Percentiles rank a stretch among this genome's conserved stretches.
These are phyloP conservation scores for Saksenaea vasiformis DNA, from an alignment of 371 early-diverging fungal genomes.

Conservation along the genomic window DNA sequence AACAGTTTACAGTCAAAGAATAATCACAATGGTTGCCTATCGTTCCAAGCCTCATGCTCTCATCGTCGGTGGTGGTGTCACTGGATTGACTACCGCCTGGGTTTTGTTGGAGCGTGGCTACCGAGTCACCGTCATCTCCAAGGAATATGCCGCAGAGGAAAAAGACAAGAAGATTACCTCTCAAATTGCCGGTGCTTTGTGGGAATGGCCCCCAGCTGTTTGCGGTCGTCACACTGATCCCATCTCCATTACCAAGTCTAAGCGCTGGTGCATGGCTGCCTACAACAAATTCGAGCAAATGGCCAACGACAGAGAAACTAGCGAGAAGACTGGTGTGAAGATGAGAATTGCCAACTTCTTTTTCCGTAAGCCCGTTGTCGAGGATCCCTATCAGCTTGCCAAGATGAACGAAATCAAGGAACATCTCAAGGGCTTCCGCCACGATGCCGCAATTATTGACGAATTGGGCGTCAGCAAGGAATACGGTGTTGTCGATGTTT, in stretches of 20 bases:
- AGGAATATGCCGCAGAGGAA: neutral
- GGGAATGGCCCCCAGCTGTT: conserved; percentile 4
- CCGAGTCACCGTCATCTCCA: neutral
- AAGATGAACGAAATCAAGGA: conserved; percentile 5
- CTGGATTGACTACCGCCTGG: neutral
- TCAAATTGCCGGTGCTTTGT: conserved; percentile 3
- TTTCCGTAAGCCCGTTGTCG: neutral
- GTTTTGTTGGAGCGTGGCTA: neutral
- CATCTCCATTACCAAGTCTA: neutral
- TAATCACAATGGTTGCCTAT: conserved; percentile 2
- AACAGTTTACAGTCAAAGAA: neutral
- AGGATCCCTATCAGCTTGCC: neutral
- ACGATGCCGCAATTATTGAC: neutral
- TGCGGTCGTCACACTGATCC: conserved; percentile 5
- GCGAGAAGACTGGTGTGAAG: neutral
- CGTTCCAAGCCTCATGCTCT: conserved; percentile 4
- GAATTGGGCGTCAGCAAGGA: neutral
- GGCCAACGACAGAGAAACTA: neutral
- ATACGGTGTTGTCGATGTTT: neutral
- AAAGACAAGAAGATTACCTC: neutral
- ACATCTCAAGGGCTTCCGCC: neutral
- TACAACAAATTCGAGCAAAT: neutral
- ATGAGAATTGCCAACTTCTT: conserved; percentile 2
- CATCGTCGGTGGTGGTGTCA: conserved; percentile 5
- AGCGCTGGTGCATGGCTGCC: conserved; percentile 3